These are phyloP conservation scores for Thyridium curvatum DNA, from an alignment of 2,329 filamentous ascomycete genomes.

Conservation along the genomic window DNA sequence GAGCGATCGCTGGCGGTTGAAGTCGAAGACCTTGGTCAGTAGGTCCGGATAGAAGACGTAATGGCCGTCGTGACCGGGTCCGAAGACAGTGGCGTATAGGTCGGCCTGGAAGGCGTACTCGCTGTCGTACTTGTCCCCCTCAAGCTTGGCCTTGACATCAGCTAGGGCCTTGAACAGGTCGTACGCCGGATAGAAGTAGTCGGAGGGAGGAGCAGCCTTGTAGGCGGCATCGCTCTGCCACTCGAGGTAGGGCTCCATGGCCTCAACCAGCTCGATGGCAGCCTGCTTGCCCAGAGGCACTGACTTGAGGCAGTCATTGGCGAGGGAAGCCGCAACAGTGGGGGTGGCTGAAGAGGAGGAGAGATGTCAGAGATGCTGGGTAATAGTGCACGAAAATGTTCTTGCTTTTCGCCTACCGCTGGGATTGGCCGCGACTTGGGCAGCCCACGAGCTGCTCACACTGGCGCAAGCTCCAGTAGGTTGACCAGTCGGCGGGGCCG, in stretches of 20 bases:
- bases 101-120: conserved; percentile 35
- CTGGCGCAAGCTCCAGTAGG: conserved; percentile 5
- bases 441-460: conserved; percentile 12
- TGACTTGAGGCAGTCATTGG: conserved; percentile 32
- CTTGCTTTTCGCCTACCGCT: too few species aligned
- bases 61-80: conserved; percentile 33
- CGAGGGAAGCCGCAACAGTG: conserved; percentile 27
- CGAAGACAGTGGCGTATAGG: conserved; percentile 28
- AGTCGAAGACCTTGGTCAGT: conserved; percentile 28
- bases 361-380: neutral
- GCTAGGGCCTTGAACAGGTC: conserved; percentile 29
- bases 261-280: conserved; percentile 30
- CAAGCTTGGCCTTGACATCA: conserved; percentile 21
- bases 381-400: too few species aligned
- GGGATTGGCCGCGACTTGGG: conserved; percentile 3
- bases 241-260: conserved; percentile 31
- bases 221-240: conserved; percentile 31
- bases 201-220: conserved; percentile 28
- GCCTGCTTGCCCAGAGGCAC: conserved; percentile 30
- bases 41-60: conserved; percentile 33
- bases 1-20: conserved; percentile 29
- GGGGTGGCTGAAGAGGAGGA: conserved; percentile 14
- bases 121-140: conserved; percentile 24
- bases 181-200: conserved; percentile 29
- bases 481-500: neutral